Evolutionary conservation across 2,329 filamentous ascomycete species (phyloP).

Genomic region (Byssochlamys sp.): DNA sequence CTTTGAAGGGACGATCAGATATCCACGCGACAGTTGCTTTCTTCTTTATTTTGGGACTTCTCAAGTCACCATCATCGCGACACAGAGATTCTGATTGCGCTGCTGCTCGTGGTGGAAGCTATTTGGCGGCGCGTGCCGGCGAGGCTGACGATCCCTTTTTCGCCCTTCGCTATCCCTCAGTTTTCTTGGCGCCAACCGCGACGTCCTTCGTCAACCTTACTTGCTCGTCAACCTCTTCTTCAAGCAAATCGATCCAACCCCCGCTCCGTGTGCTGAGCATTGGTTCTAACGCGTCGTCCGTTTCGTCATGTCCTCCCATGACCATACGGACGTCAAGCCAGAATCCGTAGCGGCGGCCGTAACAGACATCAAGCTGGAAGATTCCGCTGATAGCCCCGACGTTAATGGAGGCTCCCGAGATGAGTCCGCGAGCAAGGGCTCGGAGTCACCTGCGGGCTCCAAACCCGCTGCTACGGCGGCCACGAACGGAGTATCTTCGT

Average conservation of each 20-base stretch:
- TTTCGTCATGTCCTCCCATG: conserved; percentile 36
- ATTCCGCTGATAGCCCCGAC: conserved; percentile 13
- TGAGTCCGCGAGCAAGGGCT: conserved; percentile 7
- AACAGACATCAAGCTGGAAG: conserved; percentile 28
- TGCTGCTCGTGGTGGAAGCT: not conserved
- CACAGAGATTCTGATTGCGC: not conserved
- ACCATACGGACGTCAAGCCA: conserved; percentile 29
- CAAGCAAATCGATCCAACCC: conserved; percentile 2
- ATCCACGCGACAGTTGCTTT: not conserved
- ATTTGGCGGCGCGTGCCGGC: not conserved
- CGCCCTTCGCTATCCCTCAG: conserved; percentile 3
- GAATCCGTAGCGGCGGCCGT: conserved; percentile 26
- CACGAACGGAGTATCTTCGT: conserved; percentile 8
- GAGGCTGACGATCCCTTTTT: not conserved
- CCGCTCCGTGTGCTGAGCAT: conserved; percentile 7
- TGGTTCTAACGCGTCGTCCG: conserved; percentile 18
- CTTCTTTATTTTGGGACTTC: not conserved
- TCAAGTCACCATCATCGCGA: not conserved
- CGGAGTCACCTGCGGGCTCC: conserved; percentile 1
- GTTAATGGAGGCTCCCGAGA: conserved; percentile 15
- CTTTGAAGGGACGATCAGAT: not conserved
- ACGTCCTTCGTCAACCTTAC: conserved; percentile 6
- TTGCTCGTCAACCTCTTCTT: conserved; percentile 2
- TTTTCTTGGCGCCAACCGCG: conserved; percentile 7
- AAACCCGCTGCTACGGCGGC: not conserved